Evolutionary conservation across 371 early-diverging fungal genomes (phyloP).

Genomic region (Mortierella polycephala): DNA sequence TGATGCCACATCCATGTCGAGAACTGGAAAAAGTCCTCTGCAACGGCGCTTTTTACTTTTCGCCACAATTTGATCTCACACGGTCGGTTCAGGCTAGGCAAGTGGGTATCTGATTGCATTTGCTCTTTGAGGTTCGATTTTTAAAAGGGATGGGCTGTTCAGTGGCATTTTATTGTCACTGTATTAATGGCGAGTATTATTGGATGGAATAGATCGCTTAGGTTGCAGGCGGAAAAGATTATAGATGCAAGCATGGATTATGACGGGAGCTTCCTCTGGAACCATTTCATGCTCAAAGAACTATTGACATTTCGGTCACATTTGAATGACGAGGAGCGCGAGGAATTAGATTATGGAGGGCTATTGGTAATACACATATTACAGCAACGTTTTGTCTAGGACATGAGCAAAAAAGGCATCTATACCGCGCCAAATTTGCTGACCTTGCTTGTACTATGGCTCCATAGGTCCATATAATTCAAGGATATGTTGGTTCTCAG

Average conservation of each 20-base stretch:
- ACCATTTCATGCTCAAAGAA: conserved; percentile 81
- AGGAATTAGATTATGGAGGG: conserved; percentile 75
- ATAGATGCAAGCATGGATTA: conserved; percentile 56
- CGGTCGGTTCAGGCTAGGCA: conserved; percentile 74
- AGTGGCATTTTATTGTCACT: no score
- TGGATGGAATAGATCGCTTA: conserved; percentile 13
- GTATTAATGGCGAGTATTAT: background rate
- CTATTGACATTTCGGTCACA: conserved; percentile 80
- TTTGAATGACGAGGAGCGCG: conserved; percentile 69
- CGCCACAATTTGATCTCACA: conserved; percentile 80
- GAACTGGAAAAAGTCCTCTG: conserved; percentile 74
- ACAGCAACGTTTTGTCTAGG: no score
- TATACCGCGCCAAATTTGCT: background rate
- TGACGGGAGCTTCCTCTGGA: conserved; percentile 91
- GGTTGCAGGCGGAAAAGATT: conserved; percentile 11
- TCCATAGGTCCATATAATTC: conserved; percentile 66
- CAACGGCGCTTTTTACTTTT: conserved; percentile 81
- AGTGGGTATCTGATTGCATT: background rate
- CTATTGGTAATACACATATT: conserved; percentile 63
- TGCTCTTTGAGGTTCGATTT: no score
- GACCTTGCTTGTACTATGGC: background rate
- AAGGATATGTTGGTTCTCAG: conserved; percentile 74
- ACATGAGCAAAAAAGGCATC: no score
- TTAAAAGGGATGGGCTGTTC: no score
- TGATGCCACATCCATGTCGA: conserved; percentile 69